Percentiles rank a stretch among this genome's conserved stretches.
Conservation (phyloP, 805 yeast genomes). For the Zygoascus flipseniorum region DNA sequence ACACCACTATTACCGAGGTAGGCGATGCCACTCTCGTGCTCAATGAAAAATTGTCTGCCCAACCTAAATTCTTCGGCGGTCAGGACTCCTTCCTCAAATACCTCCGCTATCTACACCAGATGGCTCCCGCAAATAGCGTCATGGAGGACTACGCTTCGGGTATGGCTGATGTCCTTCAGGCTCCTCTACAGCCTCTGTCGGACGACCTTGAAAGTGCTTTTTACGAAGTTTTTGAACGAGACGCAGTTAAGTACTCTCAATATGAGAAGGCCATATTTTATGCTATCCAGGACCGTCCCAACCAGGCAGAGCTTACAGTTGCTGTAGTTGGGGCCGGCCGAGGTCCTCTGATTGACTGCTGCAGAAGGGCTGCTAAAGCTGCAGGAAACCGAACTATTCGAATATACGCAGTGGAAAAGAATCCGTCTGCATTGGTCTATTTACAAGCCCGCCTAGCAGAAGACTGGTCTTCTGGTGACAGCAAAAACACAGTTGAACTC, state of each 20-base stretch:
- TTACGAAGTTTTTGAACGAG: constrained; percentile 66
- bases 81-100: constrained; percentile 17
- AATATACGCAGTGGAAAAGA: constrained; percentile 64
- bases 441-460: constrained; percentile 41
- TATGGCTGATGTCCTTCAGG: constrained; percentile 39
- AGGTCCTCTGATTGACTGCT: constrained; percentile 65
- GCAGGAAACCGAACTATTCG: constrained; percentile 18
- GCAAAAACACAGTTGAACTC: constrained; percentile 35
- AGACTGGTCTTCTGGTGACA: constrained; percentile 39
- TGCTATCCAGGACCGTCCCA: constrained; percentile 37
- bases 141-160: constrained; percentile 28
- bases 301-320: constrained; percentile 26
- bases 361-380: constrained; percentile 34
- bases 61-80: constrained; percentile 16
- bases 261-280: constrained; percentile 57
- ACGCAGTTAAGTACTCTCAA: constrained; percentile 54
- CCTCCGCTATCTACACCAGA: constrained; percentile 18
- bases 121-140: constrained; percentile 22
- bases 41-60: neutral
- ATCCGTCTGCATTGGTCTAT: constrained; percentile 46
- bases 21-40: neutral
- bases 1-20: neutral
- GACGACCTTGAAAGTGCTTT: constrained; percentile 48
- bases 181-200: constrained; percentile 68
- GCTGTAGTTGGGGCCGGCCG: constrained; percentile 82